These are phyloP conservation scores for Diospyros lotus DNA, from an alignment of 148 eudicot species.

Conservation along the genomic window DNA sequence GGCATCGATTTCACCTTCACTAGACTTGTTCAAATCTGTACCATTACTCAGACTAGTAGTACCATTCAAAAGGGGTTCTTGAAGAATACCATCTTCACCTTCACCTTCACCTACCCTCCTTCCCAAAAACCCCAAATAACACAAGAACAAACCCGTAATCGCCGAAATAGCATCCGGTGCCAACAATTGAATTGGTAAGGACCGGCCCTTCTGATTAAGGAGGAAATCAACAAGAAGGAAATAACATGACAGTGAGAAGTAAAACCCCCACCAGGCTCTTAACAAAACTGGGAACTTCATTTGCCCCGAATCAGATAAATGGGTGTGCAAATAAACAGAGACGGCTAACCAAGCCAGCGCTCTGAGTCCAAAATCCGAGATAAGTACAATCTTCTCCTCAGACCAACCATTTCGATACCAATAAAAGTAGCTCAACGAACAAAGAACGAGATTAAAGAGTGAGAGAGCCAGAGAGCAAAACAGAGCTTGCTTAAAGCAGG, in stretches of 20 bases:
- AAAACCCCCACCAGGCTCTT: conserved; percentile 69
- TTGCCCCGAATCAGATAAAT: conserved; percentile 21
- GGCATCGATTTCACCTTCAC: conserved; percentile 21
- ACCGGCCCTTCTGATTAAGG: conserved; percentile 15
- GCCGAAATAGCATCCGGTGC: conserved; percentile 41
- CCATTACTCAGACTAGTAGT: conserved; percentile 6
- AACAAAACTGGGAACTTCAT: conserved; percentile 45
- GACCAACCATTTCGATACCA: conserved; percentile 62
- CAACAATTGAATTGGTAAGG: conserved; percentile 23
- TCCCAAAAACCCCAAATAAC: conserved; percentile 34
- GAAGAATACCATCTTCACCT: conserved; percentile 19
- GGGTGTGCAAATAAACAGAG: conserved; percentile 35
- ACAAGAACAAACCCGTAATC: conserved; percentile 32
- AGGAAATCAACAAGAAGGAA: conserved; percentile 37
- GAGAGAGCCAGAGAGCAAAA: conserved; percentile 33
- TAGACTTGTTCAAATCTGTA: conserved; percentile 11
- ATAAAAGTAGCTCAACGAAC: conserved; percentile 36
- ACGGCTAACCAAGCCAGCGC: conserved; percentile 39
- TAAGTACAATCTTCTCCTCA: conserved; percentile 32
- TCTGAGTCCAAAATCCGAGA: conserved; percentile 41
- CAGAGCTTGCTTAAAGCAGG: conserved; percentile 29
- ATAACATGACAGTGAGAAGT: conserved; percentile 47
- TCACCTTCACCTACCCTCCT: conserved; percentile 4
- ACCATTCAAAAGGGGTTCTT: conserved; percentile 54
- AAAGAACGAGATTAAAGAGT: conserved; percentile 35